phyloP scores from a whole-genome alignment of 805 yeast species.

The Cyberlindnera japonica region DNA sequence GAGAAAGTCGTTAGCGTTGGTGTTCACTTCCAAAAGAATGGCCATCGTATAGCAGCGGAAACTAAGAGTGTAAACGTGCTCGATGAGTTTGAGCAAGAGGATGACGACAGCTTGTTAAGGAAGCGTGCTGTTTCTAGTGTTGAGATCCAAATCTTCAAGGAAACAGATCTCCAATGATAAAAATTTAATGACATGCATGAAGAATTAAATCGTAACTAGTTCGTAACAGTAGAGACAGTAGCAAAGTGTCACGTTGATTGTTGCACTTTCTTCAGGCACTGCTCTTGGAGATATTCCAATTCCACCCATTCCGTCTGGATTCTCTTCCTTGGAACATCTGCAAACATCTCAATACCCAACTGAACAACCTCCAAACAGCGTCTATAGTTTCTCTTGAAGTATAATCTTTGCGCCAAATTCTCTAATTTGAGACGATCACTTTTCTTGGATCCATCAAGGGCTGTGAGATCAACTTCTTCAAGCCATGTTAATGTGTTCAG shows the following conservation, averaged over 20 bases:
- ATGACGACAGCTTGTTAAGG: slow-evolving; percentile 30
- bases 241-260: neutral
- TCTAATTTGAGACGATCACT: slow-evolving; percentile 52
- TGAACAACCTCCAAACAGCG: slow-evolving; percentile 47
- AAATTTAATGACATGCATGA: neutral
- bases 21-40: slow-evolving; percentile 50
- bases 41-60: slow-evolving; percentile 50
- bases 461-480: slow-evolving; percentile 27
- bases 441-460: slow-evolving; percentile 38
- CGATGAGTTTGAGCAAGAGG: slow-evolving; percentile 55
- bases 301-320: slow-evolving; percentile 50
- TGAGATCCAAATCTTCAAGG: slow-evolving; percentile 36
- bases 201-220: too few relatives aligned
- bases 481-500: slow-evolving; percentile 46
- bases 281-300: slow-evolving; percentile 40
- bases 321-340: slow-evolving; percentile 35
- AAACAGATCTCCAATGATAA: slow-evolving; percentile 7
- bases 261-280: slow-evolving; percentile 32
- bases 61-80: slow-evolving; percentile 67
- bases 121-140: slow-evolving; percentile 40
- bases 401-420: slow-evolving; percentile 61
- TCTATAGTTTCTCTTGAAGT: slow-evolving; percentile 48
- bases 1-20: slow-evolving; percentile 62
- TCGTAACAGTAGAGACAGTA: too few relatives aligned
- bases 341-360: slow-evolving; percentile 33